A percentile compares a stretch with the other conserved stretches of the same genome.
These are phyloP conservation scores for Curvularia hawaiiensis DNA, from an alignment of 2,329 filamentous ascomycete genomes.

Conservation along the genomic window DNA sequence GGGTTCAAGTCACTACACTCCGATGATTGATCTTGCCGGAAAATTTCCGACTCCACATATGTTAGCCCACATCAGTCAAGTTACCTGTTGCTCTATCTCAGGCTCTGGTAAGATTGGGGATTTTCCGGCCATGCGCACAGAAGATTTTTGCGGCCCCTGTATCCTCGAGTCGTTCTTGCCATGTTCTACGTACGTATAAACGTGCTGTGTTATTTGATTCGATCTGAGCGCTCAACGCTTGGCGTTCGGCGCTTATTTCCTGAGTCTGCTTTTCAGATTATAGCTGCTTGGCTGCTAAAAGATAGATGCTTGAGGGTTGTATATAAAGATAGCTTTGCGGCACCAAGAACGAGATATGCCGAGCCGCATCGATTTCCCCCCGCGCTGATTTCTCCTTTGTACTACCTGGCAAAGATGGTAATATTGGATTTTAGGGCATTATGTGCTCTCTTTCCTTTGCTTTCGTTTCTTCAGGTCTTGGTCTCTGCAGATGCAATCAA, in stretches of 20 bases:
- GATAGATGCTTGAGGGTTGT: not conserved
- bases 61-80: not conserved
- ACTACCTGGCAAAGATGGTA: slow-evolving; percentile 21
- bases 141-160: no score
- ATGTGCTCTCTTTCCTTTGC: slow-evolving; percentile 27
- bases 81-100: not conserved
- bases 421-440: slow-evolving; percentile 24
- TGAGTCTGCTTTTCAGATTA: not conserved
- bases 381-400: not conserved
- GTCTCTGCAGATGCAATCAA: slow-evolving; percentile 34
- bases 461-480: slow-evolving; percentile 27
- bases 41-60: not conserved
- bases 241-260: not conserved
- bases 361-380: not conserved
- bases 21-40: not conserved
- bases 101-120: not conserved
- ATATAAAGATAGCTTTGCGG: not conserved
- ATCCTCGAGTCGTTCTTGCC: no score
- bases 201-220: not conserved
- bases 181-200: no score
- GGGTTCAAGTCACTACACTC: not conserved
- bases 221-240: not conserved
- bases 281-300: not conserved
- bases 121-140: not conserved
- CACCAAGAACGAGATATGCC: not conserved